Evolutionary conservation across 2,329 filamentous ascomycete species (phyloP).

Genomic region (Phaeosphaeriaceae sp.): DNA sequence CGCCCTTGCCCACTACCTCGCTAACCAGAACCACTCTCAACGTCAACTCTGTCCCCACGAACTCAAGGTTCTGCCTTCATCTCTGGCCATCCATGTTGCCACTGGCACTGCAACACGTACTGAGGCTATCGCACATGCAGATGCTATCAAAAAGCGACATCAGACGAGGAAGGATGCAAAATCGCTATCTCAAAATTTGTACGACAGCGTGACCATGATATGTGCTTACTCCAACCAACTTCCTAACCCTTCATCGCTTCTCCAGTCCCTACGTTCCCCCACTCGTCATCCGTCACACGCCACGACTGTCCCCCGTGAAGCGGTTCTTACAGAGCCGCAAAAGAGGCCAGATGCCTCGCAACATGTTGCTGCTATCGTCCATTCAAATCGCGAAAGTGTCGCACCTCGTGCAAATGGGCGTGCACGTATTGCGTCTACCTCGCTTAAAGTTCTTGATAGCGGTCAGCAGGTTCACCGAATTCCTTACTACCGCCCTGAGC

Average conservation of each 20-base stretch:
- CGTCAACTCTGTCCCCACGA: constrained; percentile 67
- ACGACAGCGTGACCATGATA: constrained; percentile 48
- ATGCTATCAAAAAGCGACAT: constrained; percentile 28
- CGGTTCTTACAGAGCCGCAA: background rate
- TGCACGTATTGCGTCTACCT: constrained; percentile 10
- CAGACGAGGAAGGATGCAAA: constrained; percentile 61
- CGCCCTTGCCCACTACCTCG: constrained; percentile 79
- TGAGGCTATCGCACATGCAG: constrained; percentile 2
- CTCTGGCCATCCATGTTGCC: constrained; percentile 28
- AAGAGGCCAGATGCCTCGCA: background rate
- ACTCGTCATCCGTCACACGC: background rate
- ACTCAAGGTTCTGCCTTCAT: constrained; percentile 40
- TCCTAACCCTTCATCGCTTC: constrained; percentile 30
- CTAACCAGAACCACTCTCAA: constrained; percentile 79
- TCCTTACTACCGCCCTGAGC: constrained; percentile 25
- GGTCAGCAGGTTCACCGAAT: constrained; percentile 39
- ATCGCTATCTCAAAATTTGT: constrained; percentile 67
- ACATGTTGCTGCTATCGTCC: background rate
- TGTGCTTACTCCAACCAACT: constrained; percentile 43
- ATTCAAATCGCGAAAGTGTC: constrained; percentile 19
- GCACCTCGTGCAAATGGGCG: constrained; percentile 10
- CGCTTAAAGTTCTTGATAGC: constrained; percentile 24
- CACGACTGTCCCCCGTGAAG: background rate
- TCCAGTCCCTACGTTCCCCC: constrained; percentile 26
- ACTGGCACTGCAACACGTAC: constrained; percentile 12